phyloP scores from a whole-genome alignment of 2,329 filamentous ascomycete genomes.

The Aureobasidium sp. region DNA sequence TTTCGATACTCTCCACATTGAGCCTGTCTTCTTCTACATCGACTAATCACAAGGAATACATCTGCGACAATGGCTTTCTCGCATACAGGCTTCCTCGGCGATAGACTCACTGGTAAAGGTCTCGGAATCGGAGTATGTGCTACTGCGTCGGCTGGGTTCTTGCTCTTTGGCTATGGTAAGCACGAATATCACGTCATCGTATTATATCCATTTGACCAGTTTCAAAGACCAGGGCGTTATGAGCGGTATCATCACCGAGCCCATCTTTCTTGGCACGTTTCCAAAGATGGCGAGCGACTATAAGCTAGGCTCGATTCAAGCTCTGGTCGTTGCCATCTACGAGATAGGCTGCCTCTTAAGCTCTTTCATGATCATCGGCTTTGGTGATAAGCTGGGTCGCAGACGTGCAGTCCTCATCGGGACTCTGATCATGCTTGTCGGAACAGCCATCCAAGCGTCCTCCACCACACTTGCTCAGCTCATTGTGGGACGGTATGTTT shows the following conservation, averaged over 20 bases:
- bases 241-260: constrained; percentile 21
- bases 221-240: constrained; percentile 20
- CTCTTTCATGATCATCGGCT: constrained; percentile 27
- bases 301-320: constrained; percentile 16
- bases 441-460: constrained; percentile 35
- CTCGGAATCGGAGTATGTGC: constrained; percentile 12
- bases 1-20: too few species aligned
- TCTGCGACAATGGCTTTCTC: background rate
- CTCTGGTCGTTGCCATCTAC: constrained; percentile 16
- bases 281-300: constrained; percentile 8
- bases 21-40: too few species aligned
- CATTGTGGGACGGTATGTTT: constrained; percentile 33
- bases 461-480: constrained; percentile 39
- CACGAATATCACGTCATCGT: too few species aligned
- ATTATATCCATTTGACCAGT: background rate
- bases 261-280: background rate
- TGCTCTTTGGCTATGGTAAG: constrained; percentile 8
- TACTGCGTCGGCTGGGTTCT: constrained; percentile 3
- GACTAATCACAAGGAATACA: too few species aligned
- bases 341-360: constrained; percentile 30
- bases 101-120: constrained; percentile 5
- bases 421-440: constrained; percentile 38
- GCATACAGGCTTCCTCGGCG: background rate
- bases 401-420: constrained; percentile 27
- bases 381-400: constrained; percentile 28